Evolutionary conservation across 768 basidiomycete species (phyloP).

Genomic region (Termitomyces sp.): DNA sequence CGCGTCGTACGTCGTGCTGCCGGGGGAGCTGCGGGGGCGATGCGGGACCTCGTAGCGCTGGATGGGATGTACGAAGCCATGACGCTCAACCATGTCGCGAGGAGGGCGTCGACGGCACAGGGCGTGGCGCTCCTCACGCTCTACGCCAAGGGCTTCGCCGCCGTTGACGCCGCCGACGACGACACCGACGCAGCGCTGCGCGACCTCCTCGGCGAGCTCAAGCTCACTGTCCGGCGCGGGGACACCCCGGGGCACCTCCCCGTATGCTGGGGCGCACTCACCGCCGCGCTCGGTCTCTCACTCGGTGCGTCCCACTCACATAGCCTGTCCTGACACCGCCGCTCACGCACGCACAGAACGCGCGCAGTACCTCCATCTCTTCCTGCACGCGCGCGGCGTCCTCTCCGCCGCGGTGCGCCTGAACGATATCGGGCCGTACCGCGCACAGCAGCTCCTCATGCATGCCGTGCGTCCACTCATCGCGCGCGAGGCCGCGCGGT

Average conservation of each 20-base stretch:
- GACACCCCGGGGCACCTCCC: conserved; percentile 79
- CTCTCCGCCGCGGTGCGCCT: conserved; percentile 90
- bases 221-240: conserved; percentile 59
- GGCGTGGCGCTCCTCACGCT: conserved; percentile 90
- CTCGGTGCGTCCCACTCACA: conserved; percentile 41
- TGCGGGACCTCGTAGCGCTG: conserved; percentile 46
- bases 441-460: conserved; percentile 81
- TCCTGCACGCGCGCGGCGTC: conserved; percentile 86
- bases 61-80: conserved; percentile 81
- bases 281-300: conserved; percentile 67
- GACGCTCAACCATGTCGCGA: conserved; percentile 85
- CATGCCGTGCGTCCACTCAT: conserved; percentile 69
- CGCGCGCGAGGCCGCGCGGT: conserved; percentile 42
- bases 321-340: neutral
- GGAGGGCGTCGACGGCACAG: conserved; percentile 85
- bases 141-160: conserved; percentile 68
- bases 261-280: conserved; percentile 86
- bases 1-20: conserved; percentile 21
- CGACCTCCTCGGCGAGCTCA: conserved; percentile 60
- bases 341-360: conserved; percentile 37
- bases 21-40: conserved; percentile 16
- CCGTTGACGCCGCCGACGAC: too few species aligned
- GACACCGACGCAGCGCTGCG: conserved; percentile 14
- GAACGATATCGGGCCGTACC: conserved; percentile 91
- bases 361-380: conserved; percentile 83